Base-by-base conservation (phyloP, 106 monocot genomes). In the Alisma plantagoaquatica region DNA sequence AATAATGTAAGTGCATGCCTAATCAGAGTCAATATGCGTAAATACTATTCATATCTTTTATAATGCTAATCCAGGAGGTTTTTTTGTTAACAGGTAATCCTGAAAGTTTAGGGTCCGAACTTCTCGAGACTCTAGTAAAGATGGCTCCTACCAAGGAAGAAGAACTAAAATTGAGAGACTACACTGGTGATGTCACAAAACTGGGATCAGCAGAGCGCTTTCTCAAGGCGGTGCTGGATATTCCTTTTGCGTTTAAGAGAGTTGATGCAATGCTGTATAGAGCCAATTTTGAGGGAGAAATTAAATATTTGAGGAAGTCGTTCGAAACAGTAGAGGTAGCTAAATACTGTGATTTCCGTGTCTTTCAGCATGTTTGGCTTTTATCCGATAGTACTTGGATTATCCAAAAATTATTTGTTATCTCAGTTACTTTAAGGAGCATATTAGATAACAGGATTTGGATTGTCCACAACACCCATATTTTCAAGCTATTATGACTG, bases 111-210 rank as follows among this genome's bases (percentile, higher is more conserved):
- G 92, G 86, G 23, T 24, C 60, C 49, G 92, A 86, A 29, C 77
- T 92, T 60, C 71, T 86, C 22, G 88, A 94, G 54, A 77, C 75
- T 23, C 57, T 93, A 41, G 68, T 80, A 14, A 93, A 83, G 63
- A 80, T 94, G 93, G 93, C 77, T 57, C 93, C 93, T 16, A 94
- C 77, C 5, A 87, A 81, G 59, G 83, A 88, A 62, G 92, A 92
- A 74, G 92, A 92, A 58, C 32, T 82, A 25, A 82, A 60, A 54
- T 51, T 92, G 31, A 72, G 67, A 46, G 66, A 76, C 31, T 82
- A 79, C 77, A 71, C 11, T 41, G 82, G 75, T 59, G 92, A 92
- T 23, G 18, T 70, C 25, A 62, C 76, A 14, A 86, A 79, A 54
- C 63, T 92, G 16, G 82, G 80, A 23, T 57, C 76, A 24, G 86